phyloP scores from a whole-genome alignment of 2,329 filamentous ascomycete species.

The Penicillium sp. region DNA sequence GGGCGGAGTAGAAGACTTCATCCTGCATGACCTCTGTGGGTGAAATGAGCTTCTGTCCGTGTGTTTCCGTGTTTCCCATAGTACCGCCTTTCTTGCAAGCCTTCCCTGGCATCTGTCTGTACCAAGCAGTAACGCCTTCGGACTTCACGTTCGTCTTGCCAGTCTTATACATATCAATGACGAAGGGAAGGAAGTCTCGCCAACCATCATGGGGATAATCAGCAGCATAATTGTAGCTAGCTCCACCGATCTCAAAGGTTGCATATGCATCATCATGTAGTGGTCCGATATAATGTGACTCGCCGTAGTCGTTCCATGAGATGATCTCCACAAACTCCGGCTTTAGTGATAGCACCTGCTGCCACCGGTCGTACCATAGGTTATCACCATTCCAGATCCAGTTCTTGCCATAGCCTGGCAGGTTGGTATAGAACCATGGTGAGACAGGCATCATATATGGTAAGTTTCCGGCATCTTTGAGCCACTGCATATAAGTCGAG shows the following conservation, averaged over 20 bases:
- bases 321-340: slow-evolving; percentile 11
- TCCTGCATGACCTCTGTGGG: slow-evolving; percentile 4
- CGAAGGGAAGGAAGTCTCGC: slow-evolving; percentile 4
- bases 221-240: slow-evolving; percentile 8
- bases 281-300: slow-evolving; percentile 40
- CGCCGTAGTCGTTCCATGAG: slow-evolving; percentile 53
- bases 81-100: slow-evolving; percentile 5
- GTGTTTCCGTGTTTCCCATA: slow-evolving; percentile 5
- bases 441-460: slow-evolving; percentile 59
- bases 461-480: slow-evolving; percentile 2
- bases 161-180: slow-evolving; percentile 4
- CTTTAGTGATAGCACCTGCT: slow-evolving; percentile 40
- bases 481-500: slow-evolving; percentile 10
- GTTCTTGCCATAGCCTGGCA: slow-evolving; percentile 60
- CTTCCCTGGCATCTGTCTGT: background rate
- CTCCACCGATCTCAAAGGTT: slow-evolving; percentile 7
- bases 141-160: background rate
- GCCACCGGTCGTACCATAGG: slow-evolving; percentile 63
- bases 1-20: slow-evolving; percentile 5
- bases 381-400: slow-evolving; percentile 66
- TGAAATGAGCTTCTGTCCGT: background rate
- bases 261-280: slow-evolving; percentile 8
- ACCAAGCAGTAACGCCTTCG: slow-evolving; percentile 8
- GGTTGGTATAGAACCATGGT: slow-evolving; percentile 60
- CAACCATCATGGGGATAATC: slow-evolving; percentile 9